These are phyloP conservation scores for Magnusiomyces suaveolens DNA, from an alignment of 1,139 yeast species.

Conservation along the genomic window DNA sequence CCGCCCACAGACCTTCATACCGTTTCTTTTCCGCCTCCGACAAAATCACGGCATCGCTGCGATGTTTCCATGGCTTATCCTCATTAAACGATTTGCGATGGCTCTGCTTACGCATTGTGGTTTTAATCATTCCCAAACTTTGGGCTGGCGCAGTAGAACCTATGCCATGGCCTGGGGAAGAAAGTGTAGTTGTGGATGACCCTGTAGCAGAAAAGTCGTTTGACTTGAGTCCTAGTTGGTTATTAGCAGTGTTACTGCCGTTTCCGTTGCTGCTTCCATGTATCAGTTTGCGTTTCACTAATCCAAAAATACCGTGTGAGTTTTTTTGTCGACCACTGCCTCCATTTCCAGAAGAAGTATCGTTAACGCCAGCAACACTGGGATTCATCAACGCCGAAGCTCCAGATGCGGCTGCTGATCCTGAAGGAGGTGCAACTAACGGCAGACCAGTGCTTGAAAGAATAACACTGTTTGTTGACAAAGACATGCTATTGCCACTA, in stretches of 20 bases:
- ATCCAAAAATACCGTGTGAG: not conserved
- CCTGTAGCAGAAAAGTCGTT: not conserved
- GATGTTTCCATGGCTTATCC: constrained; percentile 94
- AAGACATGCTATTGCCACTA: not conserved
- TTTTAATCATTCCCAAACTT: constrained; percentile 30
- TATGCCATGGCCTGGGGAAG: not conserved
- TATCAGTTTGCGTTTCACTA: constrained; percentile 1
- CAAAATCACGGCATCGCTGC: constrained; percentile 49
- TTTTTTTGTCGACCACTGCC: not conserved
- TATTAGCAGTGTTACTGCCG: not conserved
- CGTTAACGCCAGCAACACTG: not conserved
- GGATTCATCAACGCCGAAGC: not conserved
- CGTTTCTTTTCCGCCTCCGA: constrained; percentile 71
- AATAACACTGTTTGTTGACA: not conserved
- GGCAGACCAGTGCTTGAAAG: not conserved
- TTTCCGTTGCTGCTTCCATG: not conserved
- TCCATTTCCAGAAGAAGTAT: not conserved
- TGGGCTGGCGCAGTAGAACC: not conserved
- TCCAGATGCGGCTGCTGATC: not conserved
- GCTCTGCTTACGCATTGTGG: constrained; percentile 60
- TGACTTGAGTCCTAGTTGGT: not conserved
- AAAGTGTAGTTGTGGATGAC: not conserved
- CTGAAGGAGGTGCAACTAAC: not conserved
- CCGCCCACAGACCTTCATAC: constrained; percentile 89
- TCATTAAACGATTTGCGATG: constrained; percentile 57